A percentile compares a stretch with the other conserved stretches of the same genome.
These are phyloP conservation scores for Cryptosporidium sp. DNA, from an alignment of 169 alveolate species.

Conservation along the genomic window DNA sequence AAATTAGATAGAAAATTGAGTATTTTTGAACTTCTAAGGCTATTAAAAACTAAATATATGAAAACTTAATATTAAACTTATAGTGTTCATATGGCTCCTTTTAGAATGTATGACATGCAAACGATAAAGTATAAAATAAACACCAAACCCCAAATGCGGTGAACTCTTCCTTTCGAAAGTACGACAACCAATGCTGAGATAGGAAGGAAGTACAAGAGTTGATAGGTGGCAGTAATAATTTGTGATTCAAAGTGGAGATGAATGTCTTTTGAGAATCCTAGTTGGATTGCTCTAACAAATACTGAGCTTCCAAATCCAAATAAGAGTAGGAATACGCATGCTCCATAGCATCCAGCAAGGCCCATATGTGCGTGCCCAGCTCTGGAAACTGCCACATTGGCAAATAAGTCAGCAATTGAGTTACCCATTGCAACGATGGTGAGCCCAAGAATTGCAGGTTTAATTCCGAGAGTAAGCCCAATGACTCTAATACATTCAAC, in stretches of 20 bases:
- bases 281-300: constrained; percentile 52
- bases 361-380: constrained; percentile 76
- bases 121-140: constrained; percentile 46
- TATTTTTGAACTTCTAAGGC: background rate
- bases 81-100: constrained; percentile 10
- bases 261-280: constrained; percentile 50
- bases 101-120: constrained; percentile 53
- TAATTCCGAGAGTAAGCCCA: constrained; percentile 70
- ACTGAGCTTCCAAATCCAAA: constrained; percentile 73
- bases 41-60: background rate
- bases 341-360: constrained; percentile 74
- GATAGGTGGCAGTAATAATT: constrained; percentile 69
- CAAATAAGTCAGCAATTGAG: constrained; percentile 73
- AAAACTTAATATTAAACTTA: background rate
- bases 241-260: constrained; percentile 66
- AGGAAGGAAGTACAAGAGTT: constrained; percentile 71
- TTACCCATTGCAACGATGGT: constrained; percentile 75
- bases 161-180: constrained; percentile 74
- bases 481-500: constrained; percentile 62
- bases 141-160: constrained; percentile 49
- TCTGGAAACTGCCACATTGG: constrained; percentile 73
- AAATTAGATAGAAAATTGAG: background rate
- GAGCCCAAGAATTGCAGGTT: constrained; percentile 66
- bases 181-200: constrained; percentile 65
- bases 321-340: constrained; percentile 52